Conservation (phyloP, 2,329 filamentous ascomycete genomes). For the Alternaria sp. region DNA sequence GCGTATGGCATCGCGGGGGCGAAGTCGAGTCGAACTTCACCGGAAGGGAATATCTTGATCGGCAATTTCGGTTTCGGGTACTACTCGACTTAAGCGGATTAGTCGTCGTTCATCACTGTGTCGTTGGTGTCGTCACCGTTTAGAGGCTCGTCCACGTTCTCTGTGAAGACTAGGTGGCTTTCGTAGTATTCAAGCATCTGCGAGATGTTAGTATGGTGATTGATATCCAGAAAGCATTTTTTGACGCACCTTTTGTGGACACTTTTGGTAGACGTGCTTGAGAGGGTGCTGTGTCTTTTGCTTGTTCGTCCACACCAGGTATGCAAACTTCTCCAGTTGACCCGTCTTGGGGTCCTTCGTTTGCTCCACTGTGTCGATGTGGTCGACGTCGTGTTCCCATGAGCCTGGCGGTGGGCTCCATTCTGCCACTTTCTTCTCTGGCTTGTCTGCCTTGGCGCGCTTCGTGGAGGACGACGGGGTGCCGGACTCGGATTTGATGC, state of each 20-base stretch:
- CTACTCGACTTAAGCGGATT: slow-evolving; percentile 7
- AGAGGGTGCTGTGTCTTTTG: slow-evolving; percentile 77
- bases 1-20: neutral
- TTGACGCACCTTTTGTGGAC: slow-evolving; percentile 70
- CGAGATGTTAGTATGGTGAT: neutral
- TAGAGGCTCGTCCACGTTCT: slow-evolving; percentile 9
- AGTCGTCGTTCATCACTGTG: slow-evolving; percentile 8
- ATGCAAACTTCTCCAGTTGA: slow-evolving; percentile 67
- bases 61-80: neutral
- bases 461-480: slow-evolving; percentile 35
- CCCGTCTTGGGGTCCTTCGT: slow-evolving; percentile 49
- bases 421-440: slow-evolving; percentile 49
- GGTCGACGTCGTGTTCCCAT: slow-evolving; percentile 77
- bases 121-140: slow-evolving; percentile 21
- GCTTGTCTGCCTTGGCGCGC: slow-evolving; percentile 50
- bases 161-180: slow-evolving; percentile 51
- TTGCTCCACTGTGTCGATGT: slow-evolving; percentile 76
- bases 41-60: neutral
- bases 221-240: neutral
- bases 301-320: slow-evolving; percentile 75
- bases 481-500: slow-evolving; percentile 25
- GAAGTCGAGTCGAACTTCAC: neutral
- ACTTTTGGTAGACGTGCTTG: slow-evolving; percentile 72
- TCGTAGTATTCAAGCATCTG: slow-evolving; percentile 59
- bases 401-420: slow-evolving; percentile 75